Evolutionary conservation across 805 yeast species (phyloP), one percentile per base, ranked within the genome.

Genomic region (Cyberlindnera mycetangii): DNA sequence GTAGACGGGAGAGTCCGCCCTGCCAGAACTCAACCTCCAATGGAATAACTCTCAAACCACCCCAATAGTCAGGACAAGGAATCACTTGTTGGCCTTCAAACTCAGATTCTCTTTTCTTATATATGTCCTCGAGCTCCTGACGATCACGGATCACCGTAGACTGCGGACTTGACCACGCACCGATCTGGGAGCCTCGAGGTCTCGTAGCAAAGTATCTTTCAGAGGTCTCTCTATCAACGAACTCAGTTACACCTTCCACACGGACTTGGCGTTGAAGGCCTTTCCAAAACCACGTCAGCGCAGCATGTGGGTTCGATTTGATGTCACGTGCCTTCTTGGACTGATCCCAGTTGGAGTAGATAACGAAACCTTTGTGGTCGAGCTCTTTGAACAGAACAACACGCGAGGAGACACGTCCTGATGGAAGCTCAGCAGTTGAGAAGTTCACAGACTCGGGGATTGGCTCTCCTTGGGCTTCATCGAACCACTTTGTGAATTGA

Each of bases 81-180:
- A 93, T 79, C 31, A 81, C 80, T 28, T 78, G 78, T 33, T 67
- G 62, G 32, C 74, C 80, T 50, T 79, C 76, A 50, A 87, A 88
- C 60, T 79, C 73, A 44, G 74, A 67, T 44, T 72, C 81, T 48
- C 68, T 74, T 21, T 69, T 60, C 10, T 64, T 59, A 41, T 79
- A 79, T 14, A 72, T 56, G 0, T 61, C 57, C 30, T 89, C 85
- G 48, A 92, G 76, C 54, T 78, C 85, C 14, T 76, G 76, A 51
- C 97, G 72, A 34, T 70, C 64, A 12, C 61, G 56, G 30, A 90
- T 71, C 3, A 70, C 73, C 42, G 76, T 72, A 27, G 90, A 79
- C 70, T 93, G 99, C 4, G 95, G 95, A 22, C 95, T 83, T 0
- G 97, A 85, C 96, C 97, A 90, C 0, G 99, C 99, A 24, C 99